Evolutionary conservation across 1,139 yeast species (phyloP), one percentile per base, ranked within the genome.

Genomic region (Pneumocystis oryctolagi): DNA sequence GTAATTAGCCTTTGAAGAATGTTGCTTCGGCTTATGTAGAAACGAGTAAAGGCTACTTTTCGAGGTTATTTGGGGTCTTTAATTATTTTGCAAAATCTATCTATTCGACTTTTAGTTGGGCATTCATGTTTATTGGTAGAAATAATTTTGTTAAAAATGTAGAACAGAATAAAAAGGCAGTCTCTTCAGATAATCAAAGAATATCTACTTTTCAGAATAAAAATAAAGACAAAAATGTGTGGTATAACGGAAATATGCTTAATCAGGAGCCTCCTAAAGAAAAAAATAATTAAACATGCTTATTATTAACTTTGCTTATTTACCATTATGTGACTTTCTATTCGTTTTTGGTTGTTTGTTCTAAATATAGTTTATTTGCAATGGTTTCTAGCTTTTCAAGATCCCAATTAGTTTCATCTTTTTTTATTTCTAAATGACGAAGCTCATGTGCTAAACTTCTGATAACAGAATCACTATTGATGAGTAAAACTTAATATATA

Each of bases 361-460:
- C 42, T 25, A 55, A 35, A 16, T 57, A 28, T 20, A 37, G 28
- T 14, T 59, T 56, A 14, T 14, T 35, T 20, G 73, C 75, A 4
- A 69, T 68, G 12, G 64, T 70, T 63, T 74, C 76, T 37, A 69
- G 65, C 60, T 70, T 73, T 5, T 63, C 67, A 56, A 73, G 60
- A 30, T 71, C 73, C 64, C 72, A 68, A 1, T 67, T 73, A n/a
- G 72, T 62, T 47, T 67, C 71, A 2, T 31, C 62, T 65, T 74
- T 73, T 1, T 61, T 60, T 20, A 74, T 64, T 20, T 62, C 32
- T 31, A 61, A 55, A 62, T 75, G 77, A 62, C 74, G 76, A 61
- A 89, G 72, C 68, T 88, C 95, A 64, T 82, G 84, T 0, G 92
- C 87, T 58, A 90, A 73, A 42, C 81, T 78, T 63, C 87, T 75